Evolutionary conservation across 139 green algal genomes (phyloP).

Genomic region (Haematococcus lacustris): DNA sequence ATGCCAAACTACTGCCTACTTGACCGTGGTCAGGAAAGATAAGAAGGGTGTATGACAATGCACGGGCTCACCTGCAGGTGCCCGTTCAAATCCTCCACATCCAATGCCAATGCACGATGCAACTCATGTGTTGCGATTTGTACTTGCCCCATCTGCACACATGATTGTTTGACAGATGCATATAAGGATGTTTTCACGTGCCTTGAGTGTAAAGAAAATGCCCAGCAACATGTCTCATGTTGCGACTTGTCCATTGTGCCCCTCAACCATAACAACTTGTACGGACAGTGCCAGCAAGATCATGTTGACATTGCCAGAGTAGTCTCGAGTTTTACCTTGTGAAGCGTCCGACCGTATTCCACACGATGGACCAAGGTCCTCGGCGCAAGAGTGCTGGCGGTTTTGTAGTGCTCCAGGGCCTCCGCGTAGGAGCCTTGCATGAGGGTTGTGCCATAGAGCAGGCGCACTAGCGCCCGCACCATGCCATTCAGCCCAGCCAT

Average conservation of each 20-base stretch:
- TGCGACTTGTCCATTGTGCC: not conserved
- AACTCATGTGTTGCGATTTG: slow-evolving; percentile 2
- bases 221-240: not conserved
- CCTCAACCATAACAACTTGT: not conserved
- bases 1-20: too few relatives aligned
- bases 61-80: slow-evolving; percentile 6
- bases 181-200: not conserved
- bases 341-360: slow-evolving; percentile 13
- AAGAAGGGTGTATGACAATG: not conserved
- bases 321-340: slow-evolving; percentile 3
- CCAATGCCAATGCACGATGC: not conserved
- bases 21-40: too few relatives aligned
- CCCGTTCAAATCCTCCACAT: slow-evolving; percentile 22
- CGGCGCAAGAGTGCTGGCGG: slow-evolving; percentile 5
- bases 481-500: slow-evolving; percentile 15
- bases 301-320: not conserved
- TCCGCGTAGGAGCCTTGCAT: slow-evolving; percentile 12
- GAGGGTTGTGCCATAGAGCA: slow-evolving; percentile 15
- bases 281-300: not conserved
- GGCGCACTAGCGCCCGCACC: slow-evolving; percentile 11
- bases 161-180: not conserved
- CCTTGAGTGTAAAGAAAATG: not conserved
- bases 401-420: slow-evolving; percentile 7
- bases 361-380: slow-evolving; percentile 15
- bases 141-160: not conserved